Base-by-base conservation (phyloP, 352 stramenopile species). In the Phytophthora megakarya region DNA sequence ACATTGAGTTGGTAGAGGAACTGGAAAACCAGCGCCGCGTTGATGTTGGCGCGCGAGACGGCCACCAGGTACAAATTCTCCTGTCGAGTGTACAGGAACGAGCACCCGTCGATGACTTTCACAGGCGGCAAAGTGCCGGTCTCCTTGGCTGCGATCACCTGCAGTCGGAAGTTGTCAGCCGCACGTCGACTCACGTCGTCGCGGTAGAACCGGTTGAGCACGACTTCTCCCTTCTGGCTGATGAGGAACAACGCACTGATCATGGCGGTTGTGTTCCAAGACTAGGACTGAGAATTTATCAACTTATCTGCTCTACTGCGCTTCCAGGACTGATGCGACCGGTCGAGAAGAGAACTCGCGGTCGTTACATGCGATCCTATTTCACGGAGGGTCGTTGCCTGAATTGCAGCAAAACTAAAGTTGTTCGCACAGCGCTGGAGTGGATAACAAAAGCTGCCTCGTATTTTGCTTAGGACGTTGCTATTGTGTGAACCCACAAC, bases 1-100 rank as follows among this genome's bases (percentile, higher is more conserved):
- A 82, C 71, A 69, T 98, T 98, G 62, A 98, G 88, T 67, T 99
- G 96, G 77, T 96, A 98, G 3, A 99, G 78, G 67, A 97, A 98
- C 81, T 98, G 95, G 75, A 98, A 98, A 16, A 98, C 93, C 38
- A 99, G 79, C 1, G 93, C 81, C 2, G 95, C 96, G 76, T 99
- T 99, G 58, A 98, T 97, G 71, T 99, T 99, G 60, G 88, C 94
- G 39, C 96, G 84, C 6, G 97, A 99, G 50, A 99, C 84, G 5
- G 96, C 97, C 37, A 99, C 97, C 72, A 99, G 94, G 75, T 98
- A 99, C 52, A 99, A 90, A 65, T 99, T 98, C 58, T 98, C 86
- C 57, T 98, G 96, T 46, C 97, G 88, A 23, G 94, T 98, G 80
- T 99, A 99, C 15, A 99, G 75, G 81, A 99, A 99, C 43, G 95